Base-by-base conservation (phyloP, 1,284 basidiomycete genomes). In the Apiotrichum sp. region DNA sequence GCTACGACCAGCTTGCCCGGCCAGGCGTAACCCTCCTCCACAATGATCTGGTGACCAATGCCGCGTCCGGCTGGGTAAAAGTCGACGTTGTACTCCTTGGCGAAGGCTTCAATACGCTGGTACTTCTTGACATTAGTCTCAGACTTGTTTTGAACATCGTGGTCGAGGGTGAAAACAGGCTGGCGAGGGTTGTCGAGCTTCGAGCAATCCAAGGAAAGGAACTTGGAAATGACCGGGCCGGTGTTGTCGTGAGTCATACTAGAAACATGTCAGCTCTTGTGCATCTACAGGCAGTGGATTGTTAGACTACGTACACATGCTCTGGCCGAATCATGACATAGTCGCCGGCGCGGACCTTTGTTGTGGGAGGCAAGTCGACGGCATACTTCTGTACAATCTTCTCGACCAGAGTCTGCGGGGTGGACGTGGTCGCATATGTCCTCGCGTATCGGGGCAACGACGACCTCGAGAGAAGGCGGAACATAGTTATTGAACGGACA, bases 301-400 rank as follows among this genome's bases (percentile, higher is more conserved):
- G 14, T 31, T 16, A 29, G 52, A 22, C 32, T 2, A 70, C 77
- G 64, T 56, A 78, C 80, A 98, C 93, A 82, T 96, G 90, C 72
- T 96, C 86, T 16, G 96, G 96, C 33, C 85, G 84, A 76, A 99
- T 96, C 89, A 97, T 97, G 50, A 98, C 93, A 84, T 98, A 98
- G 84, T 98, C 96, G 36, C 96, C 96, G 33, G 93, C 89, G 67
- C 84, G 85, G 63, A 98, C 89, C 32, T 81, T 80, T 68, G 88
- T 87, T 45, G 84, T 85, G 51, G 80, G 75, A 1, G 88, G 83
- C 1, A 93, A 80, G 54, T 87, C 92, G 39, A 98, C 90, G 1
- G 95, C 88, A 79, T 98, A 96, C 70, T 87, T 89, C 75, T 98
- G 93, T 0, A 99, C 93, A 62, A 98, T 87, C 80, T 98, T 98